Base-by-base conservation (phyloP, 108 stramenopile species). In the Nitzschia sp. region DNA sequence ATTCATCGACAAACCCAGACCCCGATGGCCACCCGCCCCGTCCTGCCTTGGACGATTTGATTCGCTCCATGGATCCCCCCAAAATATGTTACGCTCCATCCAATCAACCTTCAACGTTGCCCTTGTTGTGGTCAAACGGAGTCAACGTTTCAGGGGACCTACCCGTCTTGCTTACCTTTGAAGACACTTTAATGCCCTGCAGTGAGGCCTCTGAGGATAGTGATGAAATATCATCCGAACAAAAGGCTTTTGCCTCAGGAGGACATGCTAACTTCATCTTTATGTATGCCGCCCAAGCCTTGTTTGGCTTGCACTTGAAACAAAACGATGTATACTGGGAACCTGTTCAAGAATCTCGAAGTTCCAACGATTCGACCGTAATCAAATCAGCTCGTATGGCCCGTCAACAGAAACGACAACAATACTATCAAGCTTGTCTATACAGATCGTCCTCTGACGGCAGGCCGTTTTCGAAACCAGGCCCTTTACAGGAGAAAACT, bases 231-330 rank as follows among this genome's bases (percentile, higher is more conserved):
- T 15, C 14, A 48, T 17, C 17, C 6, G 46, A 48, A 15, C 46
- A 48, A 48, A 48, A 48, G 61, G 70, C 85, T 25, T 76, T 76
- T 44, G 80, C 84, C 34, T 89, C 89, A 34, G 92, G 93, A 37
- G 85, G 86, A 0, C 87, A 90, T 65, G 93, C 93, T 14, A 84
- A 91, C 52, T 91, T 69, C 51, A 84, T 91, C 44, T 91, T 91
- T 74, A 75, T 79, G 0, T 82, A 79, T 71, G 93, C 90, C 34
- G 83, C 84, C 14, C 51, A 51, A 38, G 70, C 78, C 41, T 65
- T 91, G 57, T 94, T 92, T 76, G 73, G 73, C 5, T 46, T 26
- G 19, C 9, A 39, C 21, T 40, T 89, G 15, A 63, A 78, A 9
- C 42, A 69, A 57, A 41, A 68, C 7, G 71, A 73, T 44, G 70